Conservation (phyloP, 805 yeast species). For the Candida hungchunana region DNA sequence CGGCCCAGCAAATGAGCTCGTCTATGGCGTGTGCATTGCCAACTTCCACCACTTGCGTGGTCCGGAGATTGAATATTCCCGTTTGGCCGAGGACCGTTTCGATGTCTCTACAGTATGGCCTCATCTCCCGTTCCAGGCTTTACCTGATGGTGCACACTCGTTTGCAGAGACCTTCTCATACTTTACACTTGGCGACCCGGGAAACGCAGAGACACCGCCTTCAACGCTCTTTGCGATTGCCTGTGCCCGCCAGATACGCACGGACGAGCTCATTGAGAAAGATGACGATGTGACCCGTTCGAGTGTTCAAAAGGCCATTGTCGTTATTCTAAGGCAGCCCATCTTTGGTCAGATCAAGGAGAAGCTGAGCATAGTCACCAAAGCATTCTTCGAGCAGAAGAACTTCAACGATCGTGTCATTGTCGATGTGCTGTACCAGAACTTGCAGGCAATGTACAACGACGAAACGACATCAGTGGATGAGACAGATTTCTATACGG, state of each 20-base stretch:
- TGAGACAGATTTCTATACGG: constrained; percentile 65
- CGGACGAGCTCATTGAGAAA: constrained; percentile 52
- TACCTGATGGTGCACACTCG: constrained; percentile 94
- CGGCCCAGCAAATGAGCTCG: constrained; percentile 30
- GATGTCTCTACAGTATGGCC: constrained; percentile 60
- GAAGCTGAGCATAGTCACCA: constrained; percentile 83
- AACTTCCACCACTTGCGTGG: constrained; percentile 93
- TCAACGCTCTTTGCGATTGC: constrained; percentile 91
- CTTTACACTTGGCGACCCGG: constrained; percentile 67
- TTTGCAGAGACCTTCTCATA: constrained; percentile 92
- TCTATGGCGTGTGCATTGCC: constrained; percentile 83
- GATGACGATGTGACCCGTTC: constrained; percentile 74
- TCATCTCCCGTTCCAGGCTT: constrained; percentile 85
- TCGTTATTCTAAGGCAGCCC: constrained; percentile 81
- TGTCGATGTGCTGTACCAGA: constrained; percentile 66
- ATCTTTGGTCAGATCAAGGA: constrained; percentile 85
- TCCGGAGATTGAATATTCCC: constrained; percentile 92
- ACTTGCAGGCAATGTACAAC: constrained; percentile 43
- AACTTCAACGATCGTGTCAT: constrained; percentile 69
- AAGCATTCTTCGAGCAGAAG: constrained; percentile 77
- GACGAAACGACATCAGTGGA: constrained; percentile 25
- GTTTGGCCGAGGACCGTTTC: constrained; percentile 22
- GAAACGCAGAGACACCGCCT: constrained; percentile 30
- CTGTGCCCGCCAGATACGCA: constrained; percentile 79
- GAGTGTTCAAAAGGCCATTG: constrained; percentile 86